Evolutionary conservation across 345 rosid species (phyloP).

Genomic region (Melaleuca quinquenervia): DNA sequence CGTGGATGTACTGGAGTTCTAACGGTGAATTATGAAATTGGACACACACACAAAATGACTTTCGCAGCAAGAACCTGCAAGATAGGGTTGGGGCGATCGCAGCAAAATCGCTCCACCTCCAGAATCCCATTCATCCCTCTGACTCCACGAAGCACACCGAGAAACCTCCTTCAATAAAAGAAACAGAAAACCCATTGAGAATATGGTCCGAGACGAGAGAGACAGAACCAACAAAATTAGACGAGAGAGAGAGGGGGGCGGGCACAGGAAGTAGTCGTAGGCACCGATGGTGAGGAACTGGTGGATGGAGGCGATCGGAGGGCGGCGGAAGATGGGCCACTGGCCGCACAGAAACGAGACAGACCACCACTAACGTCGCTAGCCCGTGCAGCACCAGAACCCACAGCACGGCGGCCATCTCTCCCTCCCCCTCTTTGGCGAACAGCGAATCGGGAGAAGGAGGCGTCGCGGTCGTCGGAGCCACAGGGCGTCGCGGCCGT

Average conservation of each 20-base stretch:
- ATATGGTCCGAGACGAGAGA: background rate
- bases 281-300: constrained; percentile 80
- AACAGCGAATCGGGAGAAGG: no score
- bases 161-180: constrained; percentile 32
- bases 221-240: background rate
- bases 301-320: constrained; percentile 65
- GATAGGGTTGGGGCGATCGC: constrained; percentile 40
- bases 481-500: no score
- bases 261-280: constrained; percentile 68
- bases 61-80: constrained; percentile 34
- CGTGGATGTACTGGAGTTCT: constrained; percentile 93
- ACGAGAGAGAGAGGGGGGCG: background rate
- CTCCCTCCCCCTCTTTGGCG: background rate
- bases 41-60: background rate
- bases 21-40: no score
- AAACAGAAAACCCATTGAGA: background rate
- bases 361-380: constrained; percentile 40
- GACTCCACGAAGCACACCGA: constrained; percentile 47
- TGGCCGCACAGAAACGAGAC: constrained; percentile 91
- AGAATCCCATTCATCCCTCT: constrained; percentile 42
- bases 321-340: constrained; percentile 85
- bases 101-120: constrained; percentile 54
- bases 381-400: constrained; percentile 61
- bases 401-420: constrained; percentile 71
- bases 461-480: no score